Evolutionary conservation across 139 green algal species (phyloP).

Genomic region (Micromonas commoda): DNA sequence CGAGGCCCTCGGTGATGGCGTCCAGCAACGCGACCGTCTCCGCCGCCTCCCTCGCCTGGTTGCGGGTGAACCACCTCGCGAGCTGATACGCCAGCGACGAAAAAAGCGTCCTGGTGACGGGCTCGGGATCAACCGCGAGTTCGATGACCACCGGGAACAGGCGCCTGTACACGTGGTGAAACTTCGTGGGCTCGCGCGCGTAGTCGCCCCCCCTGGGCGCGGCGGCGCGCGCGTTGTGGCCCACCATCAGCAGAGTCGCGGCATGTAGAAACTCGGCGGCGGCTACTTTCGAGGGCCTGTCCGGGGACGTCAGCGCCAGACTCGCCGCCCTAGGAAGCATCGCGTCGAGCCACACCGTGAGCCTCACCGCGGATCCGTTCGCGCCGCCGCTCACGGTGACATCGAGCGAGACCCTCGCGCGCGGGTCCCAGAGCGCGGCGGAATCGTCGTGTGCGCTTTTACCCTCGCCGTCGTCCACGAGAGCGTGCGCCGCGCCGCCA

Average conservation of each 20-base stretch:
- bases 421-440: neutral
- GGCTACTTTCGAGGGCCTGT: conserved; percentile 14
- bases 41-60: conserved; percentile 10
- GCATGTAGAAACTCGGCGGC: conserved; percentile 17
- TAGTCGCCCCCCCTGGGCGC: neutral
- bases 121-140: conserved; percentile 18
- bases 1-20: neutral
- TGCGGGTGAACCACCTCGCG: conserved; percentile 15
- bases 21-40: conserved; percentile 20
- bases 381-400: neutral
- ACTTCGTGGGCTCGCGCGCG: neutral
- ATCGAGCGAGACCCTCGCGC: neutral
- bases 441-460: too few relatives aligned
- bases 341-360: conserved; percentile 3
- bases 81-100: conserved; percentile 6
- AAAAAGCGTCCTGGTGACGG: conserved; percentile 11
- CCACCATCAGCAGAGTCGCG: conserved; percentile 2
- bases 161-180: neutral
- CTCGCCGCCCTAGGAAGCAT: neutral
- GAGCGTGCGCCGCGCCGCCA: neutral
- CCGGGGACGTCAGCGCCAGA: conserved; percentile 10
- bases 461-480: neutral
- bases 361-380: neutral
- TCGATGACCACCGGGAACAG: conserved; percentile 24
- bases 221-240: neutral